A percentile compares a stretch with the other conserved stretches of the same genome.
Conservation (phyloP, 139 green algal genomes). For the Volvox africanus region DNA sequence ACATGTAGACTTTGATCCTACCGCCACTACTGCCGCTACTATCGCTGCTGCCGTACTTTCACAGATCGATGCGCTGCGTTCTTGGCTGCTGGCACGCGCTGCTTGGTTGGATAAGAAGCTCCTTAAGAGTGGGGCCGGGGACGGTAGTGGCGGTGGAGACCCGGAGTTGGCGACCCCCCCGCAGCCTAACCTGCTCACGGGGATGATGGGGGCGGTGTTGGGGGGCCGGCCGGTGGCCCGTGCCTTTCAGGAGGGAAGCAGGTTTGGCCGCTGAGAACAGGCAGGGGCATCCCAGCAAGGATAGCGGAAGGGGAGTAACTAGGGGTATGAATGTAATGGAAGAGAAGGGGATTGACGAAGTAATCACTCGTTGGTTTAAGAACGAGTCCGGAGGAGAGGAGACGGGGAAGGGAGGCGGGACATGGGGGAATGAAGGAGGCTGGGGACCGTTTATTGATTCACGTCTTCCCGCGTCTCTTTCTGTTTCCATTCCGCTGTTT, state of each 20-base stretch:
- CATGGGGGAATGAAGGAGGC: too few species aligned
- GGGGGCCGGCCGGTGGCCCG: neutral
- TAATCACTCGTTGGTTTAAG: too few species aligned
- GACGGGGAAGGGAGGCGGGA: too few species aligned
- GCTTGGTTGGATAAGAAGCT: conserved; percentile 18
- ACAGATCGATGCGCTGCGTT: conserved; percentile 2
- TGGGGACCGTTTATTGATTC: too few species aligned
- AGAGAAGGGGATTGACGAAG: too few species aligned
- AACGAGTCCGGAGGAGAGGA: too few species aligned
- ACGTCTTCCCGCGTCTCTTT: too few species aligned
- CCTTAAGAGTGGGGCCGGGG: neutral
- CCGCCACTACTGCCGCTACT: neutral
- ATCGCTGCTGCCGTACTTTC: neutral
- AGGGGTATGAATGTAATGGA: too few species aligned
- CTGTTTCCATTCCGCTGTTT: too few species aligned
- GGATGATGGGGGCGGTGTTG: conserved; percentile 28
- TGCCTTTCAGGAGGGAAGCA: conserved; percentile 2
- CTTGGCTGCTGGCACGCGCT: conserved; percentile 24
- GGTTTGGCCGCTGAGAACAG: too few species aligned
- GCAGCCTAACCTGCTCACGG: neutral
- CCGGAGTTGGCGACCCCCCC: neutral
- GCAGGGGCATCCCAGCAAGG: too few species aligned
- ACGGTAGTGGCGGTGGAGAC: neutral
- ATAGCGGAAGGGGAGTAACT: too few species aligned
- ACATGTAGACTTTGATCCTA: neutral